Conservation (phyloP, 164 flowering plant species). For the Buxus sempervirens region DNA sequence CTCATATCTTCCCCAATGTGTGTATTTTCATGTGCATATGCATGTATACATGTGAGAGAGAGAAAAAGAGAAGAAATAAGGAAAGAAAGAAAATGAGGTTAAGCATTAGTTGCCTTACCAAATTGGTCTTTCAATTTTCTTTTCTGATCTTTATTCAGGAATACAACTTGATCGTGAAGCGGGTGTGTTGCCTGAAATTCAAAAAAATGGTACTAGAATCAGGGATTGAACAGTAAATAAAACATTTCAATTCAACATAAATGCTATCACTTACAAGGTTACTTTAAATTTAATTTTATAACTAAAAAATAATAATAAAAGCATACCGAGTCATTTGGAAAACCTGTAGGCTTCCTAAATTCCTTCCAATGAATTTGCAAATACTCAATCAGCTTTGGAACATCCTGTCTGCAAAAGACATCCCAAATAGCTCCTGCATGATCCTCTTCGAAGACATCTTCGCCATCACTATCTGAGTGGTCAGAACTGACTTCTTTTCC, state of each 20-base stretch:
- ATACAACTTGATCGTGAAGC: conserved; percentile 50
- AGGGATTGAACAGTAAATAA: not conserved
- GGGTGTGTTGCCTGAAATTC: conserved; percentile 46
- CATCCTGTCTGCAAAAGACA: conserved; percentile 81
- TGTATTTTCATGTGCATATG: too few relatives aligned
- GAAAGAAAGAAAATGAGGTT: not conserved
- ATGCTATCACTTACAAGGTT: too few relatives aligned
- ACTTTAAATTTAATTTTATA: too few relatives aligned
- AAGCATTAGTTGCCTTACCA: conserved; percentile 41
- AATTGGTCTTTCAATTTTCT: conserved; percentile 68
- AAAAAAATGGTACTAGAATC: conserved; percentile 1
- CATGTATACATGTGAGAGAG: too few relatives aligned
- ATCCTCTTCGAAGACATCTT: conserved; percentile 19
- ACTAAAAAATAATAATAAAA: too few relatives aligned
- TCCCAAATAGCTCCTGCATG: conserved; percentile 75
- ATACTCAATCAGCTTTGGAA: conserved; percentile 67
- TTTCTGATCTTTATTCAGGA: conserved; percentile 55
- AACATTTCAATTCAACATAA: not conserved
- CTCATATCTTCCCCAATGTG: too few relatives aligned
- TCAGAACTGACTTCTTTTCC: conserved; percentile 26
- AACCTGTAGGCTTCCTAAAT: conserved; percentile 27
- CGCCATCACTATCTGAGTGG: conserved; percentile 18
- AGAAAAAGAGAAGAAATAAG: too few relatives aligned
- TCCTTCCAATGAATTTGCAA: conserved; percentile 49
- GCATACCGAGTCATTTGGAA: conserved; percentile 37